Conservation (phyloP, 495 filamentous ascomycete species). For the Penicillium waksmanii region DNA sequence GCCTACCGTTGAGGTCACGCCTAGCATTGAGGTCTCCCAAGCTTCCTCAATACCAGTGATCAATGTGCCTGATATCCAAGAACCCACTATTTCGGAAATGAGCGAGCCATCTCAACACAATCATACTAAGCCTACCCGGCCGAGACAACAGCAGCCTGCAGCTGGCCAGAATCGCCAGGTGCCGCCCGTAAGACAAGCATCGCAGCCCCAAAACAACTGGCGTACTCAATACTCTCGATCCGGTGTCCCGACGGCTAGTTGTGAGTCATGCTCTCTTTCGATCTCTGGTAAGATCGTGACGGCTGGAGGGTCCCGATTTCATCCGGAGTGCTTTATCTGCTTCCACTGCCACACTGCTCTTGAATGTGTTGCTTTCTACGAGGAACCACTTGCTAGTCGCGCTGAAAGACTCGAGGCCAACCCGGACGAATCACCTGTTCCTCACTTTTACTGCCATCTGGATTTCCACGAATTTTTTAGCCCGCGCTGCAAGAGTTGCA, state of each 20-base stretch:
- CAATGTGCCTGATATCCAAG: conserved; percentile 58
- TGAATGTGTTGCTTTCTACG: conserved; percentile 94
- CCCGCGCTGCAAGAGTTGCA: conserved; percentile 93
- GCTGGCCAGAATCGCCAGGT: conserved; percentile 21
- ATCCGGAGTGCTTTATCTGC: conserved; percentile 92
- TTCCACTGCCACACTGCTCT: conserved; percentile 84
- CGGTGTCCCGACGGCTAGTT: conserved; percentile 69
- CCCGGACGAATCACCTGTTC: conserved; percentile 58
- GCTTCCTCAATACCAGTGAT: conserved; percentile 63
- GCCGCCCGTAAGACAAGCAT: conserved; percentile 26
- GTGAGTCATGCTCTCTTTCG: conserved; percentile 77
- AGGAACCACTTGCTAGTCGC: conserved; percentile 76
- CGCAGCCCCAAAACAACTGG: conserved; percentile 38
- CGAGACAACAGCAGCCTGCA: conserved; percentile 30
- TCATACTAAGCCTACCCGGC: conserved; percentile 22
- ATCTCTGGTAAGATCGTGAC: conserved; percentile 92
- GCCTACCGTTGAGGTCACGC: conserved; percentile 32
- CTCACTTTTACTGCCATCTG: conserved; percentile 95
- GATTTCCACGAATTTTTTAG: conserved; percentile 97
- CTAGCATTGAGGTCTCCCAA: conserved; percentile 51
- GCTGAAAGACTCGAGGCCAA: conserved; percentile 65
- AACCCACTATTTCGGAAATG: conserved; percentile 47
- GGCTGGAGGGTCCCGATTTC: conserved; percentile 79
- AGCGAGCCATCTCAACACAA: conserved; percentile 12
- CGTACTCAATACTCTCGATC: conserved; percentile 55